Evolutionary conservation across 257 asterid species (phyloP).

Genomic region (Solanum commersonii): DNA sequence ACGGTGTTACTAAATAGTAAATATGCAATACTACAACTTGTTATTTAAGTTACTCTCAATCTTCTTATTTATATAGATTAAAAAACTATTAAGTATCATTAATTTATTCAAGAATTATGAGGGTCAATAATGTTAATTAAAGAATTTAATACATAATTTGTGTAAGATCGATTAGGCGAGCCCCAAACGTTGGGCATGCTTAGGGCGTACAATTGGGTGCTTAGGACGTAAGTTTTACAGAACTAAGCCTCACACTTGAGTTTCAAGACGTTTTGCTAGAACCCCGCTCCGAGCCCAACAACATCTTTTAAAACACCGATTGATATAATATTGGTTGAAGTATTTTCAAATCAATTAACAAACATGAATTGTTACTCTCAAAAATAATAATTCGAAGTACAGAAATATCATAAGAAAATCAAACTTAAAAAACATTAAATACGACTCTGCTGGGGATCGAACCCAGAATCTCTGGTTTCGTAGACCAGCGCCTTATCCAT

Average conservation of each 20-base stretch:
- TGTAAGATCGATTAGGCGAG: no score
- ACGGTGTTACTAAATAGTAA: no score
- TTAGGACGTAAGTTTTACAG: neutral
- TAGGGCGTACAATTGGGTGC: accelerated
- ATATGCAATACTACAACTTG: no score
- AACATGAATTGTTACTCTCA: neutral
- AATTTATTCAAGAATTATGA: no score
- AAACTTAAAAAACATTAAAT: no score
- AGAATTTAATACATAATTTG: neutral
- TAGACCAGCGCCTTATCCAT: constrained; percentile 99
- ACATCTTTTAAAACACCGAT: no score
- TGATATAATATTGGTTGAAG: neutral
- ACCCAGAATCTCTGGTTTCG: constrained; percentile 99
- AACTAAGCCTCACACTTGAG: neutral
- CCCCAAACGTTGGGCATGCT: no score
- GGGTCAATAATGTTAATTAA: neutral
- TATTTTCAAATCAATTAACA: neutral
- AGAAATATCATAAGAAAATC: no score
- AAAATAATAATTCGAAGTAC: no score
- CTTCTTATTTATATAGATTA: no score
- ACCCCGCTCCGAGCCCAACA: no score
- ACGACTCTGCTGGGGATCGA: constrained; percentile 98
- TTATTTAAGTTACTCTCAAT: no score
- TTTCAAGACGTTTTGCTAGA: neutral
- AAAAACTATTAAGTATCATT: neutral